A percentile compares a stretch with the other conserved stretches of the same genome.
Conservation (phyloP, 2,329 filamentous ascomycete species). For the Fusarium stilboides region DNA sequence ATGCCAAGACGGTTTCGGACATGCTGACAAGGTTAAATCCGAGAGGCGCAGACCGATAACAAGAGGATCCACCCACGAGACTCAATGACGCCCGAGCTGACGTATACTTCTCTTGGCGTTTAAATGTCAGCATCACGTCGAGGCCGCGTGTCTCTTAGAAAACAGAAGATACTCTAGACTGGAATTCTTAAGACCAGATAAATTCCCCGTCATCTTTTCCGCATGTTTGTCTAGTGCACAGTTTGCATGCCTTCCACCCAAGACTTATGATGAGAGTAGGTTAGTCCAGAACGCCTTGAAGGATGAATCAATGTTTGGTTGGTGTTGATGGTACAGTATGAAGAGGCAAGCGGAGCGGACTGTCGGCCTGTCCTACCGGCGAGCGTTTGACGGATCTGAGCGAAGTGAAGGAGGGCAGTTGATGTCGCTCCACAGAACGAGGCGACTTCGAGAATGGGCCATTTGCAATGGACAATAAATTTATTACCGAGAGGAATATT, state of each 20-base stretch:
- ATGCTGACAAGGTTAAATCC: conserved; percentile 32
- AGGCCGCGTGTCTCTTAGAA: conserved; percentile 11
- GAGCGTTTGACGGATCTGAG: no score
- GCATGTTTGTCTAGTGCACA: neutral
- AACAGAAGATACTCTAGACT: neutral
- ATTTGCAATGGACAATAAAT: neutral
- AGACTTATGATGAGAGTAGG: neutral
- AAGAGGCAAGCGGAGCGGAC: no score
- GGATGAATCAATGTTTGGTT: no score
- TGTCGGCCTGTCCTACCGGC: no score
- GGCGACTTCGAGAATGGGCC: neutral
- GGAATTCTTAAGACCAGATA: neutral
- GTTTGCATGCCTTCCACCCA: neutral
- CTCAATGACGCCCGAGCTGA: conserved; percentile 34
- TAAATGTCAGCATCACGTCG: conserved; percentile 22
- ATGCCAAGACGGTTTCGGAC: conserved; percentile 17
- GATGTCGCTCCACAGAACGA: neutral
- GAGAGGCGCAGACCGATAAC: conserved; percentile 9
- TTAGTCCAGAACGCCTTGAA: no score
- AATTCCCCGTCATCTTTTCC: neutral
- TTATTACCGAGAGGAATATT: neutral
- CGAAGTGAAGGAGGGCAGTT: neutral
- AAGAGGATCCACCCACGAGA: conserved; percentile 8
- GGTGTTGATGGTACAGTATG: no score
- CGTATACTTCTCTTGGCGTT: conserved; percentile 30